Evolutionary conservation across 768 basidiomycete genomes (phyloP), one percentile per base, ranked within the genome.

Genomic region (Tephrocybe sp.): DNA sequence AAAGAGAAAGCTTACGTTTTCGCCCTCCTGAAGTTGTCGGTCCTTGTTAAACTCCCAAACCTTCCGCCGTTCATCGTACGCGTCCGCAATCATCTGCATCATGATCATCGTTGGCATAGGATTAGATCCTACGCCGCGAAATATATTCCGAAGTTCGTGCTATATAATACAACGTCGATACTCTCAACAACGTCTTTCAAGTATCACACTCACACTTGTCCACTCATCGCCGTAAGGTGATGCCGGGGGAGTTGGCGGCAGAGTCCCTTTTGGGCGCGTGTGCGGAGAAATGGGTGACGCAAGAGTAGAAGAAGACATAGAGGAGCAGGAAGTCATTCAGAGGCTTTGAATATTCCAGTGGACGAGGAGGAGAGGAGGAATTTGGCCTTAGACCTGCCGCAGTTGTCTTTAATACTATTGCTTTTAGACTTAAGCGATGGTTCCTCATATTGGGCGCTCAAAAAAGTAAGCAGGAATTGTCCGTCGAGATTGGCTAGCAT

Each of bases 11-110:
- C 54, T 44, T 30, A 57, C 59, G 26, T 55, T 35, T 21, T 55
- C 44, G 5, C 48, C 32, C 7, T 51, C 22, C 19, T 37, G 22
- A 15, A 36, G 32, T 28, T 26, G n/a, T 7, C 36, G 48, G 21
- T 50, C 22, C 25, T 51, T 43, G 32, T 60, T 48, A 9, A 22
- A 30, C 5, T 48, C 47, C 59, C 56, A 60, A 2, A 58, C 43
- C 21, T 16, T 8, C 22, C 54, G 52, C 5, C 53, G 44, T 24
- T 60, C 59, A 15, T 51, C 45, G 21, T 60, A 60, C 6, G 53
- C 40, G 38, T 60, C 56, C 5, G 56, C 59, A 25, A 60, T 31
- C 56, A 60, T 57, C 35, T 60, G 59, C 31, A 55, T 12, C 28
- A 57, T 38, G 42, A 52, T 38, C 39, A 60, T 19, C 5, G 49